Conservation (phyloP, 139 green algal genomes). For the Gonium pectorale region DNA sequence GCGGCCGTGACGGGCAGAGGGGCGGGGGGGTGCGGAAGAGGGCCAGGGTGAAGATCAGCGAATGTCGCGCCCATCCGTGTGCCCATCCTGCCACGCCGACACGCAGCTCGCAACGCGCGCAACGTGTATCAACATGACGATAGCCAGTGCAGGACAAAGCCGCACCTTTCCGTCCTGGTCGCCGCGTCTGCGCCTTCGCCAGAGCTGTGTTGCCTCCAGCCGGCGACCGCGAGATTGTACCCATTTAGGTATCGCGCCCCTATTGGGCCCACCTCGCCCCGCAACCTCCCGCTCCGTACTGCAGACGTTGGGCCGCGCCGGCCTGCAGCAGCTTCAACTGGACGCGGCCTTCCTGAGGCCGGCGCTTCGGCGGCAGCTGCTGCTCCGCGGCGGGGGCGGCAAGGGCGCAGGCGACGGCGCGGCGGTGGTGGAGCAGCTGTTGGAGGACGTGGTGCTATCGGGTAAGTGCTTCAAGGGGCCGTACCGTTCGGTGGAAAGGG, state of each 20-base stretch:
- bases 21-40: neutral
- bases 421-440: constrained; percentile 64
- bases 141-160: too few relatives aligned
- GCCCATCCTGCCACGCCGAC: too few relatives aligned
- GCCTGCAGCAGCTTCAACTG: constrained; percentile 89
- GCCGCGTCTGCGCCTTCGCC: neutral
- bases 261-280: neutral
- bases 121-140: too few relatives aligned
- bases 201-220: neutral
- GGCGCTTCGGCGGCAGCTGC: constrained; percentile 62
- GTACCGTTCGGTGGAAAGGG: neutral
- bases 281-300: neutral
- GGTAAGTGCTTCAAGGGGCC: neutral
- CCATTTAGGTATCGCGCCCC: too few relatives aligned
- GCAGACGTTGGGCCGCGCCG: constrained; percentile 66
- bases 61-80: too few relatives aligned
- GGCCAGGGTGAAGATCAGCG: too few relatives aligned
- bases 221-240: too few relatives aligned
- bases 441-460: constrained; percentile 82
- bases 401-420: constrained; percentile 45
- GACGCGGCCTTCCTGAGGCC: constrained; percentile 83
- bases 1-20: neutral
- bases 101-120: too few relatives aligned
- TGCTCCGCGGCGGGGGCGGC: constrained; percentile 39
- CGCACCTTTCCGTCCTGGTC: too few relatives aligned